phyloP scores from a whole-genome alignment of 306 rosid species.

The Cicer pinnatifidum region DNA sequence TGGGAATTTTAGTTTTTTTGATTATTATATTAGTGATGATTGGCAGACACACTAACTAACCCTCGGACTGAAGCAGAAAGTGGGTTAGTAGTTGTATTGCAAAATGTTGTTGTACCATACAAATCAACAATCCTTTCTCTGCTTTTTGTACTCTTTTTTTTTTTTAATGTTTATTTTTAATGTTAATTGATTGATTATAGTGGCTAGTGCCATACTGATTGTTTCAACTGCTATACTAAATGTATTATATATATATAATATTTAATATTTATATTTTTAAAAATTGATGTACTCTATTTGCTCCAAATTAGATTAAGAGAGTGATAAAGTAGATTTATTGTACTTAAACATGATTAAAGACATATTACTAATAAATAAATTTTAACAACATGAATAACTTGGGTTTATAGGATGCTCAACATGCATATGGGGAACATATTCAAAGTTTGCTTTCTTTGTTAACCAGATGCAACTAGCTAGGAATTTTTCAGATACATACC shows the following conservation, averaged over 20 bases:
- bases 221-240: no score
- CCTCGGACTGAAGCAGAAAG: neutral
- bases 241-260: no score
- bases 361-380: no score
- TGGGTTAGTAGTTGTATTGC: slow-evolving; percentile 21
- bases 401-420: neutral
- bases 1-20: neutral
- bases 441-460: slow-evolving; percentile 2
- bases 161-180: neutral
- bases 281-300: no score
- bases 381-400: neutral
- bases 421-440: neutral
- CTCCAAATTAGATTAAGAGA: no score
- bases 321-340: neutral
- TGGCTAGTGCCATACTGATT: no score
- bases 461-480: neutral
- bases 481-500: neutral
- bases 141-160: neutral
- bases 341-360: neutral
- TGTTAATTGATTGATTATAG: neutral
- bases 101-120: neutral
- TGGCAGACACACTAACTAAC: neutral
- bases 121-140: neutral
- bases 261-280: no score
- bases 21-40: neutral